Base-by-base conservation (phyloP, 768 basidiomycete genomes). In the Rhodotorula kratochvilovae region DNA sequence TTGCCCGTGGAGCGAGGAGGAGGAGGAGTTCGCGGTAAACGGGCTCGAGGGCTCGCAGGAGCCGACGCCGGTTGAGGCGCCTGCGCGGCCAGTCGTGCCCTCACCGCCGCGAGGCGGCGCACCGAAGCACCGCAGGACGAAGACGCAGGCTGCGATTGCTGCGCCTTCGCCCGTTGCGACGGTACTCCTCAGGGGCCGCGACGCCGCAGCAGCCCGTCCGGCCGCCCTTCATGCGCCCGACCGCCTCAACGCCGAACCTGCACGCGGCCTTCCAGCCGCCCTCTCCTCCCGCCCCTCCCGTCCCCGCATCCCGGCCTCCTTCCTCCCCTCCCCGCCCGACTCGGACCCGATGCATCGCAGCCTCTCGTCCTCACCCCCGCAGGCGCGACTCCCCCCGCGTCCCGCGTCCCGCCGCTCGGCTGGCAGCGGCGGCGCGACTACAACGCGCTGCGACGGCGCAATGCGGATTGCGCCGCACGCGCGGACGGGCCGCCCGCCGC, bases 211-310 rank as follows among this genome's bases (percentile, higher is more conserved):
- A 53, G 19, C 62, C 67, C 27, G 42, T 61, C 8, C 76, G 79
- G 55, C 74, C 83, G 4, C 85, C 85, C 59, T 83, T 86, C 53
- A 80, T 86, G 35, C 87, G 89, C 27, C 81, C 86, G 23, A 86
- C 86, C 61, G 83, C 85, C 7, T 90, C 89, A n/a, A 86, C 88
- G 7, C 89, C 89, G 39, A 85, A 89, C 74, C 83, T 90, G 72
- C 76, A 78, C 53, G 63, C 63, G 42, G 54, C 42, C 29, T 77
- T 66, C 70, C 33, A 54, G 17, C 43, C 66, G 5, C n/a, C 29
- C 3, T 61, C 69, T 4, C 56, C 35, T 23, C 54, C 33, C 1
- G 59, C 64, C 25, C 58, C 72, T 0, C 61, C 67, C 23, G 58
- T 69, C 19, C 62, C 70, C 16, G 25, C 21, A 17, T 68, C 27